These are phyloP conservation scores for Forsythia suspensa DNA, from an alignment of 257 asterid genomes.

Conservation along the genomic window DNA sequence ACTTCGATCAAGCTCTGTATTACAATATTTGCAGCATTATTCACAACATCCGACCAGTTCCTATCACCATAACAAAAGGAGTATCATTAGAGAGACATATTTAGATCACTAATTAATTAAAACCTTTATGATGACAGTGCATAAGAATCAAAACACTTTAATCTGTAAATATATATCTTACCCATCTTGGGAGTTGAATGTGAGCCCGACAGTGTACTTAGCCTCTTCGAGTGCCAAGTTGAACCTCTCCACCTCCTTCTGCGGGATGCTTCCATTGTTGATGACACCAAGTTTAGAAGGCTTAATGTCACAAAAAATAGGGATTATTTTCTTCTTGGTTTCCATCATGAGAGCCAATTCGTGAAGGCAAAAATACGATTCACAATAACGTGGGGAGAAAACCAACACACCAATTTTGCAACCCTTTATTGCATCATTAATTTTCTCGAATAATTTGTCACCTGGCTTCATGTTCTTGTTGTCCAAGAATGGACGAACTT, in stretches of 20 bases:
- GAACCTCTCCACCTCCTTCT: conserved; percentile 35
- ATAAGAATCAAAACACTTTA: not conserved
- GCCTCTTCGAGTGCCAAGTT: conserved; percentile 50
- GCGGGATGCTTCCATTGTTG: not conserved
- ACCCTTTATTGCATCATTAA: conserved; percentile 34
- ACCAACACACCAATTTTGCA: conserved; percentile 56
- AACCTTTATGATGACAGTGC: not conserved
- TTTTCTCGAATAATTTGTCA: conserved; percentile 51
- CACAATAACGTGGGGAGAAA: conserved; percentile 54
- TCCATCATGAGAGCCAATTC: conserved; percentile 51
- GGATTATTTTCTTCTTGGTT: conserved; percentile 41
- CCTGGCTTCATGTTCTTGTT: conserved; percentile 64
- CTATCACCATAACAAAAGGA: conserved; percentile 10
- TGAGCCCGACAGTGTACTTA: conserved; percentile 48
- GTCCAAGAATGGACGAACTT: conserved; percentile 46
- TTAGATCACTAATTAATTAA: not conserved
- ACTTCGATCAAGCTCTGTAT: conserved; percentile 45
- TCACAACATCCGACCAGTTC: conserved; percentile 59
- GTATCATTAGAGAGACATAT: not conserved
- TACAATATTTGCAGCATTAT: conserved; percentile 42
- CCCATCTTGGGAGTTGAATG: conserved; percentile 49
- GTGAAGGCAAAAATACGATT: conserved; percentile 56
- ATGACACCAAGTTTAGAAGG: conserved; percentile 44
- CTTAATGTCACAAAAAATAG: conserved; percentile 54
- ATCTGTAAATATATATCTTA: not conserved